Evolutionary conservation across 148 eudicot genomes (phyloP).

Genomic region (Vaccinium darrowii): DNA sequence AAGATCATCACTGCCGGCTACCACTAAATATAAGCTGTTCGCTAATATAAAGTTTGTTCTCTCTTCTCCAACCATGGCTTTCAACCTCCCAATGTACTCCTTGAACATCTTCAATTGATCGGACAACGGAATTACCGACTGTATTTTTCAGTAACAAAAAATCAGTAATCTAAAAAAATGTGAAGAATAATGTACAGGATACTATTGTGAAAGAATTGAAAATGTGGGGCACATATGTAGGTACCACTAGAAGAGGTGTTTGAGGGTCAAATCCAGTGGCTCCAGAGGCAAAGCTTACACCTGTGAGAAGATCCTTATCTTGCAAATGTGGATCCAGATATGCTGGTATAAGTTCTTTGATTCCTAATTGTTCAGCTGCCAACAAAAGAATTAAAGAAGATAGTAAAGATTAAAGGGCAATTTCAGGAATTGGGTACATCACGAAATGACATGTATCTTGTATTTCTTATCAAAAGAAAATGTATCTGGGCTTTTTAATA

Average conservation of each 20-base stretch:
- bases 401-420: too few species aligned
- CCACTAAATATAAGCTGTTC: conserved; percentile 20
- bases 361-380: conserved; percentile 11
- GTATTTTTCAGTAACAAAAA: not conserved
- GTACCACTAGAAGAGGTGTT: conserved; percentile 39
- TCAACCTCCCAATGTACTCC: conserved; percentile 24
- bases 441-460: too few species aligned
- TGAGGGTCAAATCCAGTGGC: conserved; percentile 58
- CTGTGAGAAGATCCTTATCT: conserved; percentile 43
- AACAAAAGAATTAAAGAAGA: not conserved
- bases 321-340: conserved; percentile 9
- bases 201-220: too few species aligned
- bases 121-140: conserved; percentile 22
- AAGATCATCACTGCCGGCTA: conserved; percentile 33
- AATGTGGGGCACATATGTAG: too few species aligned
- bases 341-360: conserved; percentile 8
- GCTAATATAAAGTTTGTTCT: conserved; percentile 24
- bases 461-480: too few species aligned
- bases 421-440: too few species aligned
- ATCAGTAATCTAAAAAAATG: not conserved
- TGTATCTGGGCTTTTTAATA: too few species aligned
- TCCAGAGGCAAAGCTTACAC: conserved; percentile 73
- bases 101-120: conserved; percentile 37
- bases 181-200: not conserved
- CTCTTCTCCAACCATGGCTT: conserved; percentile 25